These are phyloP conservation scores for Fomitopsis palustris DNA, from an alignment of 1,284 basidiomycete genomes.

Conservation along the genomic window DNA sequence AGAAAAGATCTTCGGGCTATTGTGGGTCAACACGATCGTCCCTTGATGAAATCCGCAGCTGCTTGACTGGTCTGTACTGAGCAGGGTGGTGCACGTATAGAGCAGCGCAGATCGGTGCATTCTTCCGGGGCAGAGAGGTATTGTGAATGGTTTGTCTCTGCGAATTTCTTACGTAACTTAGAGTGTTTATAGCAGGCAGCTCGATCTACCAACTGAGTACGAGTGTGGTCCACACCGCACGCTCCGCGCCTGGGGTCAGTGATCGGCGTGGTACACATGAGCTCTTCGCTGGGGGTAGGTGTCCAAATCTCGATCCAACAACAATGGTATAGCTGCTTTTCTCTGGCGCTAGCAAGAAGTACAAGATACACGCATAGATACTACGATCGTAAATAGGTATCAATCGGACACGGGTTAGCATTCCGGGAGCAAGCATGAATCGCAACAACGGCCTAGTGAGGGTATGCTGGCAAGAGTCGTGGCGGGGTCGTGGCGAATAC, in stretches of 20 bases:
- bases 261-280: constrained; percentile 2
- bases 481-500: constrained; percentile 14
- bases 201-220: neutral
- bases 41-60: too few species aligned
- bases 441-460: neutral
- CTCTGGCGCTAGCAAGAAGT: neutral
- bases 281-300: neutral
- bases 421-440: neutral
- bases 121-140: neutral
- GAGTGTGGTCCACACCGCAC: neutral
- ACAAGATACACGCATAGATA: constrained; percentile 4
- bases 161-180: neutral
- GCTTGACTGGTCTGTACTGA: too few species aligned
- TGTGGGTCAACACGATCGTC: too few species aligned
- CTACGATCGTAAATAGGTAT: neutral
- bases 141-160: neutral
- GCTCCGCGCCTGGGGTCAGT: neutral
- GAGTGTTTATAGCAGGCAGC: neutral
- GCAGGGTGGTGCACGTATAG: too few species aligned
- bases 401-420: neutral
- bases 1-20: too few species aligned
- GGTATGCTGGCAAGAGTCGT: constrained; percentile 10
- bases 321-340: neutral
- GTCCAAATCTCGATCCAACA: neutral
- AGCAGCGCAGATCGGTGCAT: too few species aligned